phyloP scores from a whole-genome alignment of 768 basidiomycete species.

The Amanita subjunquillea region DNA sequence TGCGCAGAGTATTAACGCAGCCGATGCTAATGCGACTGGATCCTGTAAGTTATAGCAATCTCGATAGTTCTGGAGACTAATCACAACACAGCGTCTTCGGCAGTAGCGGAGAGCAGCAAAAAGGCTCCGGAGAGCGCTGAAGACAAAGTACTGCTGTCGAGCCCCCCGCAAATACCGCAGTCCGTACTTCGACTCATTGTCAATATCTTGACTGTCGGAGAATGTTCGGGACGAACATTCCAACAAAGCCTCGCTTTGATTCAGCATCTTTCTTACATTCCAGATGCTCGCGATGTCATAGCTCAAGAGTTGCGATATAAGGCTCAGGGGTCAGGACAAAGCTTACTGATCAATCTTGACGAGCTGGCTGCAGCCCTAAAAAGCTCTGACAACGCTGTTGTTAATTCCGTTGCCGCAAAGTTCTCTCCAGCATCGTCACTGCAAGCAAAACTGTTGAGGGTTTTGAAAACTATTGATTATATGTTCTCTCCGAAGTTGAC shows the following conservation, averaged over 20 bases:
- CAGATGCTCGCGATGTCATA: slow-evolving; percentile 82
- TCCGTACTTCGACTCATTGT: slow-evolving; percentile 83
- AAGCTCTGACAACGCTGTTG: slow-evolving; percentile 40
- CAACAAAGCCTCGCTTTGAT: slow-evolving; percentile 87
- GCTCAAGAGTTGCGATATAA: slow-evolving; percentile 79
- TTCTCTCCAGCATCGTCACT: slow-evolving; percentile 92
- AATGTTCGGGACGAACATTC: slow-evolving; percentile 96
- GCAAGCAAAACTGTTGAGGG: slow-evolving; percentile 92
- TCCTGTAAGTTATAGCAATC: slow-evolving; percentile 6
- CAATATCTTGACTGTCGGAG: slow-evolving; percentile 94
- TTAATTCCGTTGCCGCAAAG: slow-evolving; percentile 68
- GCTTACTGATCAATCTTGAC: slow-evolving; percentile 65
- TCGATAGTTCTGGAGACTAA: not conserved
- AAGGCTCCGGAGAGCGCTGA: slow-evolving; percentile 22
- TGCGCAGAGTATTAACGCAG: not conserved
- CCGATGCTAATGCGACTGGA: slow-evolving; percentile 5
- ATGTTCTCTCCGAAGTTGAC: slow-evolving; percentile 68
- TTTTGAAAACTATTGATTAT: slow-evolving; percentile 96
- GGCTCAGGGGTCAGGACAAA: slow-evolving; percentile 81
- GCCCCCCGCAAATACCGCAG: slow-evolving; percentile 79
- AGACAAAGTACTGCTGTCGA: slow-evolving; percentile 46
- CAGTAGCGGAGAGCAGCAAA: not conserved
- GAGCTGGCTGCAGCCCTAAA: slow-evolving; percentile 60
- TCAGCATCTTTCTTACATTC: slow-evolving; percentile 82
- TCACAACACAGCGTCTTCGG: slow-evolving; percentile 1